Evolutionary conservation across 2,329 filamentous ascomycete species (phyloP), one percentile per base, ranked within the genome.

Genomic region (Paraconiothyrium brasiliense): DNA sequence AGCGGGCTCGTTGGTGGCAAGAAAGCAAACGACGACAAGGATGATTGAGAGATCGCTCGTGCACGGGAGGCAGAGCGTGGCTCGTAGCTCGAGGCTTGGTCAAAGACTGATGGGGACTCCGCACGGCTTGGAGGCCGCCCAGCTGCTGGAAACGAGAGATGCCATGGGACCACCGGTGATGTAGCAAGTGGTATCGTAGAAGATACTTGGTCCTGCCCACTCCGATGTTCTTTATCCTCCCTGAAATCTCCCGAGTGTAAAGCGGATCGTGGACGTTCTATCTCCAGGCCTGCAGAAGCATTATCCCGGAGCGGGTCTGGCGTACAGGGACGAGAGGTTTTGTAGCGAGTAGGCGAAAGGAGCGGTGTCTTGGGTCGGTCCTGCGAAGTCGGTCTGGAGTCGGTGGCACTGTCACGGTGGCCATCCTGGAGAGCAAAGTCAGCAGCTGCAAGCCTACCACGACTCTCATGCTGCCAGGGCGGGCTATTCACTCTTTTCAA

Each of bases 1-100:
- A 99, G 83, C 14, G 95, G 95, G 71, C 94, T 98, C 2, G 95
- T 98, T 0, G 95, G 94, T 2, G 92, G 88, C 78, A 94, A 91
- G 64, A 97, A 91, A 35, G 91, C 85, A 76, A 97, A 97, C 69
- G 88, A 93, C 1, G 89, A 90, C 14, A 92, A 84, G 1, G 92
- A 91, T 8, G 90, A 93, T 61, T 80, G 79, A 37, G 81, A 83
- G 22, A 74, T 69, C n/a, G 81, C 79, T 60, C 82, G 76, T 52
- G 79, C 73, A 51, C 80, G 74, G 13, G 67, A 69, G 4, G 71
- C 73, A 0, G 88, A 69, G 30, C 58, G 73, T 60, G 56, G 67
- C 27, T 74, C 69, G 47, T 67, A 62, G 35, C 24, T 62, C 30
- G 62, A 58, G 14, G 62, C 44, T 39, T 67, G 59, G 10, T 57